Conservation (phyloP, 208 protist genomes). For the Zelonia costaricensis region DNA sequence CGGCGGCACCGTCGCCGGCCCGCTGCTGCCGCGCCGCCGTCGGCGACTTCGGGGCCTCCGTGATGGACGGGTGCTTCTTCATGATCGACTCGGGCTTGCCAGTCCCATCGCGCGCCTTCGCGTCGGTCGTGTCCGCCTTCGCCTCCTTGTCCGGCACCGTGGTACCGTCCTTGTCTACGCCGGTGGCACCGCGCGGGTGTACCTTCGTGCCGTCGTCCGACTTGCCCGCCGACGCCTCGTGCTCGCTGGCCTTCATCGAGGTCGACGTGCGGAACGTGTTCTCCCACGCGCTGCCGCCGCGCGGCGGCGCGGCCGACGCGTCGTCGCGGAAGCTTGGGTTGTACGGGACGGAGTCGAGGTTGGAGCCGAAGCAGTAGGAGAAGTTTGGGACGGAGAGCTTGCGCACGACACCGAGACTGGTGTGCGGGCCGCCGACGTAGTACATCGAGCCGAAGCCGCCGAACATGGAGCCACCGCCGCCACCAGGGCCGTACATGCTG, state of each 20-base stretch:
- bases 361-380: conserved; percentile 46
- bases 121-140: background rate
- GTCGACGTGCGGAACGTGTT: conserved; percentile 28
- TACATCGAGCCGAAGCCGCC: conserved; percentile 44
- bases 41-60: conserved; percentile 27
- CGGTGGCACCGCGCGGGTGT: conserved; percentile 7
- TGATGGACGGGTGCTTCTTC: conserved; percentile 14
- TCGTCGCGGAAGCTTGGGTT: conserved; percentile 19
- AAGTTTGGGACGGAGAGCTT: conserved; percentile 38
- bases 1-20: background rate
- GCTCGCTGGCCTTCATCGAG: conserved; percentile 4
- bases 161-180: conserved; percentile 20
- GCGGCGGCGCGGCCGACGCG: background rate
- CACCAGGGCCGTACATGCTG: conserved; percentile 53
- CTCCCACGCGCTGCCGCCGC: background rate
- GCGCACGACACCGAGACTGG: conserved; percentile 37
- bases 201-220: background rate
- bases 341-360: conserved; percentile 13
- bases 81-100: conserved; percentile 17
- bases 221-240: background rate
- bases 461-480: conserved; percentile 21
- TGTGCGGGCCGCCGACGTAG: conserved; percentile 31
- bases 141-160: background rate
- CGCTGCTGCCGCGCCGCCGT: conserved; percentile 5
- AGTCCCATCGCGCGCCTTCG: background rate